Evolutionary conservation across 208 protist genomes (phyloP).

Genomic region (Crithidia brevicula): DNA sequence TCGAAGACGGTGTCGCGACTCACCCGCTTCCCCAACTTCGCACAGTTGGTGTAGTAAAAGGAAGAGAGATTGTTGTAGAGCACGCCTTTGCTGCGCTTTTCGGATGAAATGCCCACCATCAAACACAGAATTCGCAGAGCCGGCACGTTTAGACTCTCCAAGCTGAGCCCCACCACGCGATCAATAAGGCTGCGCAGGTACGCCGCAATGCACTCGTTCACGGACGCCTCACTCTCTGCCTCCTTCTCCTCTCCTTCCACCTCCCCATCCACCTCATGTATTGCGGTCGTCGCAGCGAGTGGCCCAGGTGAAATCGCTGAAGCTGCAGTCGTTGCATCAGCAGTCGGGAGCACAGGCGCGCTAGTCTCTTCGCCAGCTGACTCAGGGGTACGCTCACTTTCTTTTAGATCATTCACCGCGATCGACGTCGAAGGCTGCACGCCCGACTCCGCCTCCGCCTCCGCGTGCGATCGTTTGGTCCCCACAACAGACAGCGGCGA

Average conservation of each 20-base stretch:
- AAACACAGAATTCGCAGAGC: constrained; percentile 73
- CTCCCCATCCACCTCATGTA: background rate
- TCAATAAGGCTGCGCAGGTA: constrained; percentile 82
- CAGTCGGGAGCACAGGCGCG: too few species aligned
- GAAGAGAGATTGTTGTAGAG: constrained; percentile 82
- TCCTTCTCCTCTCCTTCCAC: background rate
- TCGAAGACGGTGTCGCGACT: constrained; percentile 53
- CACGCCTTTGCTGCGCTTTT: constrained; percentile 51
- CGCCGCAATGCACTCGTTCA: constrained; percentile 64
- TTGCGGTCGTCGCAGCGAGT: background rate
- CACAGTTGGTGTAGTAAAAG: constrained; percentile 87
- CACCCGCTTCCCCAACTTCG: constrained; percentile 85
- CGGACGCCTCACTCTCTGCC: constrained; percentile 27
- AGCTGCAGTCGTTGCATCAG: background rate
- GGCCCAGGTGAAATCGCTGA: background rate
- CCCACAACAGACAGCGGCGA: too few species aligned
- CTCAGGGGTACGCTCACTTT: too few species aligned
- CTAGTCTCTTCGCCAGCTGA: too few species aligned
- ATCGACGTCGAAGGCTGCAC: too few species aligned
- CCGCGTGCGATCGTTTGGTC: too few species aligned
- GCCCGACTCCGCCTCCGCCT: background rate
- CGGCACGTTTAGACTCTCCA: constrained; percentile 65
- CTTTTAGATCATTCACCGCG: too few species aligned
- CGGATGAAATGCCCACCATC: constrained; percentile 70
- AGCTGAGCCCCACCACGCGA: constrained; percentile 71